Conservation (phyloP, 2,329 filamentous ascomycete species). For the Plectosphaerella cucumerina region DNA sequence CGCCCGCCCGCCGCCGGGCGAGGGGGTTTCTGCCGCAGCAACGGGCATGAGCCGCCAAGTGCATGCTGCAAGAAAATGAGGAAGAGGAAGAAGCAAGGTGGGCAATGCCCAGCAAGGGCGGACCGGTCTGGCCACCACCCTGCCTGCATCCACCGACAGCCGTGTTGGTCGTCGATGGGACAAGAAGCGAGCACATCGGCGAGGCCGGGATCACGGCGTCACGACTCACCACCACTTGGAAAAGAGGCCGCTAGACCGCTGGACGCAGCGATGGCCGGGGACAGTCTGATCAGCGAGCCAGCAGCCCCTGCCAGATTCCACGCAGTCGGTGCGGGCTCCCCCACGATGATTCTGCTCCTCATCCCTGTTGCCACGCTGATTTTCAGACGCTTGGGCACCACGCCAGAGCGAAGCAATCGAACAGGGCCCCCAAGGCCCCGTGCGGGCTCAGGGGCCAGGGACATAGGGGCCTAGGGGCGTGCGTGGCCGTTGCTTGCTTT, state of each 20-base stretch:
- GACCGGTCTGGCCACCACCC: neutral
- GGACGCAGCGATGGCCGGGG: neutral
- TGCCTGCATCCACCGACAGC: neutral
- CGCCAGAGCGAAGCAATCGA: too few species aligned
- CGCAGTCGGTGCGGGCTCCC: neutral
- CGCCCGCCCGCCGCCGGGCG: too few species aligned
- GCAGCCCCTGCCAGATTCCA: neutral
- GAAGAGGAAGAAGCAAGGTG: neutral
- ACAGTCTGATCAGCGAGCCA: neutral
- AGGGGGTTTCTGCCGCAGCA: too few species aligned
- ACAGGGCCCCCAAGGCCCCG: too few species aligned
- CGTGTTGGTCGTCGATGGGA: neutral
- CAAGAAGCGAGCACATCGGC: neutral
- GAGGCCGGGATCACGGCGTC: neutral
- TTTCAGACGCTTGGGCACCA: neutral
- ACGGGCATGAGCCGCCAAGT: too few species aligned
- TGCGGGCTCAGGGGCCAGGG: too few species aligned
- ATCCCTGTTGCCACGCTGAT: neutral
- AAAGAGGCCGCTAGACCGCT: neutral
- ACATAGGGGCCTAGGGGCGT: too few species aligned
- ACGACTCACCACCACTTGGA: too few species aligned
- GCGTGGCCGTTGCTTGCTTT: too few species aligned
- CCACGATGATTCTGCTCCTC: neutral
- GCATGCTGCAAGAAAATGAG: too few species aligned
- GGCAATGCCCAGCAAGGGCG: neutral